Evolutionary conservation across 2,329 filamentous ascomycete species (phyloP), one percentile per base, ranked within the genome.

Genomic region (Curvularia spicifera): DNA sequence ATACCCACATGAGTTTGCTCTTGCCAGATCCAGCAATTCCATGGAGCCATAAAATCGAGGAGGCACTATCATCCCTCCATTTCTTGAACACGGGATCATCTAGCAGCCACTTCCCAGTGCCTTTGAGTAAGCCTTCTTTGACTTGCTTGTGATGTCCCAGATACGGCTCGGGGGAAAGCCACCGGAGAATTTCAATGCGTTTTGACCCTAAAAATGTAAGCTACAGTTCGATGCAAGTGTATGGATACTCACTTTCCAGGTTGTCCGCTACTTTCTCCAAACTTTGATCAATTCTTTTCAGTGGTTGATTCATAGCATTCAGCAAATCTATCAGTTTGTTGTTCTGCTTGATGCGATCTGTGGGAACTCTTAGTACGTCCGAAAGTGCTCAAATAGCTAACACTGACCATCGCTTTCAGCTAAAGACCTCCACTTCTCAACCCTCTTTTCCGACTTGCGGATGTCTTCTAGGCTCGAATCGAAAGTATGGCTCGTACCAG

Each of bases 1-100:
- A 40, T 60, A 57, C 63, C 54, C 73, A 70, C 65, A 70, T 58
- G 24, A 75, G 64, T 53, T 73, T 75, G 59, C 63, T 77, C 57
- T 78, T 75, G 3, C 73, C 68, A 51, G 67, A 74, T 22, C 73
- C 73, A 20, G 66, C 67, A 53, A 72, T 72, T 2, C 75, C 72
- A 63, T 75, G 68, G 7, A 78, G 67, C 73, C 70, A 77, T 28
- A 77, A 56, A 12, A 77, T 69, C 7, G 70, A 72, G 15, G 67
- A 77, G n/a, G 50, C 57, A 59, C 69, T 73, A 22, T 65, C 57
- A 26, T 69, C 55, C 31, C 67, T 65, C 72, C 69, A 76, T 49
- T 66, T 51, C 26, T 51, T 50, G 49, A 73, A 75, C 28, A 61
- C 9, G 39, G 53, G 49, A 35, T 65, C 40, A 22, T 51, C 51